These are phyloP conservation scores for Suhomyces panamericanus DNA, from an alignment of 1,139 yeast genomes.

Conservation along the genomic window DNA sequence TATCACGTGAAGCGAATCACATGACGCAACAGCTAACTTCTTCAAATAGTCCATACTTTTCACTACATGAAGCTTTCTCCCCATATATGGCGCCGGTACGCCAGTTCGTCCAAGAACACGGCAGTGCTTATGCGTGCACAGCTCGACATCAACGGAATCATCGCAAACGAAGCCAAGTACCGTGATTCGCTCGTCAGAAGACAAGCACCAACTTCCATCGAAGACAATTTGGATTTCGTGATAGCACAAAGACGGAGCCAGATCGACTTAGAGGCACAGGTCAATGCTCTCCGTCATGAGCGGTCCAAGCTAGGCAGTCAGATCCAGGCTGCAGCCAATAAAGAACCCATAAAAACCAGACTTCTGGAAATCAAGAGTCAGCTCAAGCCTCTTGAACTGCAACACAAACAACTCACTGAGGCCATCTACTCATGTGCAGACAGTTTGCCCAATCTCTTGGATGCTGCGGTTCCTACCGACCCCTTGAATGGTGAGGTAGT, in stretches of 20 bases:
- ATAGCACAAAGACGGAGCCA: conserved; percentile 28
- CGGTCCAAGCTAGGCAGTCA: conserved; percentile 30
- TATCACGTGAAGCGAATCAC: neutral
- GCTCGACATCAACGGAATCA: conserved; percentile 50
- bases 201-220: conserved; percentile 30
- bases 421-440: conserved; percentile 44
- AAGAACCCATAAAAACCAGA: conserved; percentile 24
- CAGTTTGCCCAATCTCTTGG: conserved; percentile 68
- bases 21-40: neutral
- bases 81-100: conserved; percentile 11
- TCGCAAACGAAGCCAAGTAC: conserved; percentile 38
- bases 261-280: conserved; percentile 21
- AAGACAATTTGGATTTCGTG: conserved; percentile 34
- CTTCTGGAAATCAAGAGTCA: conserved; percentile 37
- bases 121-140: conserved; percentile 38
- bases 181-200: conserved; percentile 51
- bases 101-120: conserved; percentile 22
- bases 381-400: conserved; percentile 36
- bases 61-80: neutral
- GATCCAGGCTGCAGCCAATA: conserved; percentile 18
- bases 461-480: conserved; percentile 47
- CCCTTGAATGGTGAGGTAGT: conserved; percentile 44
- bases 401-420: conserved; percentile 26
- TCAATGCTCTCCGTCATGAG: conserved; percentile 31
- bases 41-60: neutral